Conservation (phyloP, 345 rosid genomes). For the Populus simonii region DNA sequence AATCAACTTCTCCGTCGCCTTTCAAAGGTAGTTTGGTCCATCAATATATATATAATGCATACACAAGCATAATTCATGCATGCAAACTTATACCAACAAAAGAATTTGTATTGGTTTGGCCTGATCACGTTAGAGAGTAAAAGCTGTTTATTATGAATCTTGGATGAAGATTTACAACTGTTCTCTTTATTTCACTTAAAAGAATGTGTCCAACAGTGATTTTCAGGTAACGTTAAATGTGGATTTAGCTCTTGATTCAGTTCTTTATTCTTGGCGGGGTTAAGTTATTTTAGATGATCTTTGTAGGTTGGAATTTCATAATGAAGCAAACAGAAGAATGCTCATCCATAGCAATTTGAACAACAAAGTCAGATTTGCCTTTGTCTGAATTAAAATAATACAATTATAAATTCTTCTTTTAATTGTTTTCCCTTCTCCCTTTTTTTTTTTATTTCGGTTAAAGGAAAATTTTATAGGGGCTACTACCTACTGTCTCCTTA, state of each 20-base stretch:
- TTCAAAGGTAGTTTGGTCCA: slow-evolving; percentile 58
- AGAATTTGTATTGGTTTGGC: neutral
- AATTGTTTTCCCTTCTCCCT: neutral
- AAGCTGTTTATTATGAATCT: neutral
- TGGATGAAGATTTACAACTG: neutral
- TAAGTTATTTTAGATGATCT: neutral
- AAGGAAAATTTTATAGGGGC: neutral
- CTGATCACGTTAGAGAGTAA: neutral
- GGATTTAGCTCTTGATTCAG: neutral
- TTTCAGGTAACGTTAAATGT: neutral
- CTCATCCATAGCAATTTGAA: neutral
- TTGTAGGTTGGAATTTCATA: neutral
- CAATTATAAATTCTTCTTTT: neutral
- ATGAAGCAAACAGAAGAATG: neutral
- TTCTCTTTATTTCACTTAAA: neutral
- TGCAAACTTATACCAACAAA: neutral
- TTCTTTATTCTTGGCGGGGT: neutral
- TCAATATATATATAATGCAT: neutral
- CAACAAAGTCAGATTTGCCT: slow-evolving; percentile 1
- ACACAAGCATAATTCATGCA: neutral
- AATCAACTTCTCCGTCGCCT: slow-evolving; percentile 99
- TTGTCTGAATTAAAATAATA: neutral
- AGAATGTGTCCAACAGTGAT: neutral
- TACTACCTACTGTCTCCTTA: neutral
- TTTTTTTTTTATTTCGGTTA: neutral